These are phyloP conservation scores for Quercus alba DNA, from an alignment of 306 rosid species.

Conservation along the genomic window DNA sequence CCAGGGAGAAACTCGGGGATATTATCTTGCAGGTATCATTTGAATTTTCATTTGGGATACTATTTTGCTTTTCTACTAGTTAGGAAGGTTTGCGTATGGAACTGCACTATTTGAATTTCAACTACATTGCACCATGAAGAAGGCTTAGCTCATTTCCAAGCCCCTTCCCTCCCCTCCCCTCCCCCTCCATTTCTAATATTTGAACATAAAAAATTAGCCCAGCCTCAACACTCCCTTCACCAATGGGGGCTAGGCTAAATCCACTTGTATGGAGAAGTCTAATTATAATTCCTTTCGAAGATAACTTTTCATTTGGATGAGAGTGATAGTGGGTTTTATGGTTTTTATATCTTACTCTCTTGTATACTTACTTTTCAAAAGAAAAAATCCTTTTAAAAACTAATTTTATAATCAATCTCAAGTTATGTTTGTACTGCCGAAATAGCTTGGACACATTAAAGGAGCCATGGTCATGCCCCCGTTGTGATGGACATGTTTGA, in stretches of 20 bases:
- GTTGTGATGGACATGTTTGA: neutral
- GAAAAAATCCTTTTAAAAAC: neutral
- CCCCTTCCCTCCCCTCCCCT: neutral
- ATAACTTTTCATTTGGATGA: too few species aligned
- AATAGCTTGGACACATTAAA: neutral
- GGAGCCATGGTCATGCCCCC: neutral
- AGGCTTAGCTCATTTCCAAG: neutral
- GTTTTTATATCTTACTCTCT: too few species aligned
- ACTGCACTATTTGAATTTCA: neutral
- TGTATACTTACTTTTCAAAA: too few species aligned
- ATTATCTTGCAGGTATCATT: conserved; percentile 72
- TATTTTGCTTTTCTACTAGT: neutral
- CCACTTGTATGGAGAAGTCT: neutral
- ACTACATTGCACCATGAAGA: neutral
- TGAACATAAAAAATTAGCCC: neutral
- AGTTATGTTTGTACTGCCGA: neutral
- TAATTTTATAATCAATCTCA: neutral
- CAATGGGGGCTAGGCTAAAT: neutral
- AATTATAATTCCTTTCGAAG: neutral
- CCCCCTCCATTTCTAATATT: neutral
- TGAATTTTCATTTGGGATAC: neutral
- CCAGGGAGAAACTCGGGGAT: conserved; percentile 83
- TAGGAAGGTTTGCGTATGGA: neutral
- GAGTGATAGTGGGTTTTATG: too few species aligned
- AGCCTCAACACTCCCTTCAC: neutral